A percentile compares a stretch with the other conserved stretches of the same genome.
phyloP scores from a whole-genome alignment of 2,329 filamentous ascomycete species.

The Clathrospora elynae region DNA sequence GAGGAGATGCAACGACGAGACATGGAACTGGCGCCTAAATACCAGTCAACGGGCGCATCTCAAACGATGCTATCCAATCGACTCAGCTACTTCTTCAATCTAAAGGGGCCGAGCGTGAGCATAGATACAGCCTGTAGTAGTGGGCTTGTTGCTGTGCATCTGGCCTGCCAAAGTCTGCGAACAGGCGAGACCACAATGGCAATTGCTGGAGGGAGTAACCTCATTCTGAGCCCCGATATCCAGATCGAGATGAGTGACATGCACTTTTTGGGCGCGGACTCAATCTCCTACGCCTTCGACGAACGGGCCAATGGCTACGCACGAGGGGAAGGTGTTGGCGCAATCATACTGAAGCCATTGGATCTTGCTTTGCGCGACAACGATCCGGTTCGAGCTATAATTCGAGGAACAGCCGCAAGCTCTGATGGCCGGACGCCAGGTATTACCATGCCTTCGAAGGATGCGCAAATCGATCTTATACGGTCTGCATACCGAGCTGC shows the following conservation, averaged over 20 bases:
- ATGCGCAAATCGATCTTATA: constrained; percentile 46
- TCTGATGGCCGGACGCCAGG: constrained; percentile 24
- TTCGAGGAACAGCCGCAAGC: constrained; percentile 34
- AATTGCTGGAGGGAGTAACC: constrained; percentile 23
- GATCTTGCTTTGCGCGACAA: constrained; percentile 23
- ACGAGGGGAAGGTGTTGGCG: constrained; percentile 62
- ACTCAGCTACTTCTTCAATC: constrained; percentile 26
- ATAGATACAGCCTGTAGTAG: constrained; percentile 34
- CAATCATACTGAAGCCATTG: constrained; percentile 35
- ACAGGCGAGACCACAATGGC: constrained; percentile 30
- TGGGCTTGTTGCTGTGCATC: constrained; percentile 26
- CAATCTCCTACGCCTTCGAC: constrained; percentile 50
- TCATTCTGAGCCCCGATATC: constrained; percentile 26
- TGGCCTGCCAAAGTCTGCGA: constrained; percentile 32
- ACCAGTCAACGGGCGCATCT: constrained; percentile 19
- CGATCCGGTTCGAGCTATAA: constrained; percentile 37
- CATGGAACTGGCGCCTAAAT: constrained; percentile 19
- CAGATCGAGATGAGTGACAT: constrained; percentile 21
- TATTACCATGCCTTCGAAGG: constrained; percentile 47
- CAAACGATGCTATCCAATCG: constrained; percentile 21
- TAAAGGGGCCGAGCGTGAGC: constrained; percentile 26
- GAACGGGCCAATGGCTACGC: constrained; percentile 65
- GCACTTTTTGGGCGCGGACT: constrained; percentile 37
- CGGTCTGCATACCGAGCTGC: constrained; percentile 45
- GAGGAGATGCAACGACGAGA: constrained; percentile 23